phyloP scores from a whole-genome alignment of 192 early-diverging fungal species.

The Coemansia furcata region DNA sequence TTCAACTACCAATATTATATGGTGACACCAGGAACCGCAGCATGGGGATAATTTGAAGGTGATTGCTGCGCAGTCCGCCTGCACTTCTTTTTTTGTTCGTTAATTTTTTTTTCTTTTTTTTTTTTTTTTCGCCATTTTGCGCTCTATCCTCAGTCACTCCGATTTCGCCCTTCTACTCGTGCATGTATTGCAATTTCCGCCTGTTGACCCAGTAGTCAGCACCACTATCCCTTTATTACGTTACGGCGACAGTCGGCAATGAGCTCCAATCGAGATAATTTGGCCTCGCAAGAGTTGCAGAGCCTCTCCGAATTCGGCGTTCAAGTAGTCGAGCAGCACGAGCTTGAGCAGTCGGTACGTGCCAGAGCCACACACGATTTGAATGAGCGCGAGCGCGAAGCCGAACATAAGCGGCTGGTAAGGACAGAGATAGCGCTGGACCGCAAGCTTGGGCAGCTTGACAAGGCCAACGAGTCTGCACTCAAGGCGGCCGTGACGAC shows the following conservation, averaged over 20 bases:
- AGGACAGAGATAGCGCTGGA: slow-evolving; percentile 36
- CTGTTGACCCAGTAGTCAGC: background rate
- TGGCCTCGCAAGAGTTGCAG: slow-evolving; percentile 15
- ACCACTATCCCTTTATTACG: background rate
- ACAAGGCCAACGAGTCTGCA: slow-evolving; percentile 12
- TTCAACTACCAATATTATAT: background rate
- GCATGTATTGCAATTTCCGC: background rate
- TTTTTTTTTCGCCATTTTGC: background rate
- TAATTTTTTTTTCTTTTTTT: background rate
- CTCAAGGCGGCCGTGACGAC: slow-evolving; percentile 23
- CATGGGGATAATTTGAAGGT: background rate
- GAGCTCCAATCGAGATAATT: background rate
- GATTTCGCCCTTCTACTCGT: background rate
- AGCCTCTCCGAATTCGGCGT: slow-evolving; percentile 39
- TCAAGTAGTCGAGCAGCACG: slow-evolving; percentile 58
- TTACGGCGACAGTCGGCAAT: background rate
- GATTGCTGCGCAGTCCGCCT: background rate
- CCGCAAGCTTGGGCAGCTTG: slow-evolving; percentile 22
- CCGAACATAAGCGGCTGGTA: slow-evolving; percentile 65
- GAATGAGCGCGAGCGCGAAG: slow-evolving; percentile 58
- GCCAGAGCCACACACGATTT: slow-evolving; percentile 61
- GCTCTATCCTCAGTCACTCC: too few species aligned
- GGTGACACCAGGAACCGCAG: background rate
- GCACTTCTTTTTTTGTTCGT: background rate
- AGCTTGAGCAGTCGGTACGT: slow-evolving; percentile 66